Evolutionary conservation across 23 red algal species (phyloP).

Genomic region (Gracilaria vermiculophylla): DNA sequence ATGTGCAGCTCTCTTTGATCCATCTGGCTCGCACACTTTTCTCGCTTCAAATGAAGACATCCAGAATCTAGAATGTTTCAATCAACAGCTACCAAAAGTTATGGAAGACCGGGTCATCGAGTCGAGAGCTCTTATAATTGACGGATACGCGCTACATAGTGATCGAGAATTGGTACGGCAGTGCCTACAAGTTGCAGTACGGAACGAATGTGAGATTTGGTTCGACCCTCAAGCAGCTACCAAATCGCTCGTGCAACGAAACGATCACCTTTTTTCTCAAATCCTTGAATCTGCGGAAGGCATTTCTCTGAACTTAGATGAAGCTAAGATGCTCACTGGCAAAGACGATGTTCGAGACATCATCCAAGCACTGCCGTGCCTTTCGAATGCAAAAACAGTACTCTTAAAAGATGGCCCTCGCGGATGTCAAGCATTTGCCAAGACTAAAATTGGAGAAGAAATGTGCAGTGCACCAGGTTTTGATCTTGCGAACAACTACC

Average conservation of each 20-base stretch:
- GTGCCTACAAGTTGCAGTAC: background rate
- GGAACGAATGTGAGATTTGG: conserved; percentile 2
- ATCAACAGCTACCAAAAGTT: background rate
- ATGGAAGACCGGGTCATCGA: background rate
- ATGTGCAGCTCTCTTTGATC: conserved; percentile 42
- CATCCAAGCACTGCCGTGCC: background rate
- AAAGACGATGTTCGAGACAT: background rate
- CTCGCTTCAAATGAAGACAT: conserved; percentile 31
- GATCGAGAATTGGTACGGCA: conserved; percentile 28
- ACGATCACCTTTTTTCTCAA: conserved; percentile 7
- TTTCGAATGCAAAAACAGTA: background rate
- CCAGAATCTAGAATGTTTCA: background rate
- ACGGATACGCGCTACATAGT: conserved; percentile 32
- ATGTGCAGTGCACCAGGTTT: conserved; percentile 12
- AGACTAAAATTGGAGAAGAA: background rate
- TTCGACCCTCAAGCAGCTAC: conserved; percentile 36
- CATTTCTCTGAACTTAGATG: conserved; percentile 14
- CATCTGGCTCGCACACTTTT: conserved; percentile 27
- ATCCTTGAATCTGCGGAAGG: conserved; percentile 14
- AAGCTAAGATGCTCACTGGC: conserved; percentile 9
- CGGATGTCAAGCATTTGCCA: conserved; percentile 26
- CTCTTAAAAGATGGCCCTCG: conserved; percentile 27
- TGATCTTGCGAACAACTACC: background rate
- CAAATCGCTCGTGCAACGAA: background rate
- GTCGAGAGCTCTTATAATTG: conserved; percentile 32